Evolutionary conservation across 2,329 filamentous ascomycete genomes (phyloP).

Genomic region (Xylaria polymorpha): DNA sequence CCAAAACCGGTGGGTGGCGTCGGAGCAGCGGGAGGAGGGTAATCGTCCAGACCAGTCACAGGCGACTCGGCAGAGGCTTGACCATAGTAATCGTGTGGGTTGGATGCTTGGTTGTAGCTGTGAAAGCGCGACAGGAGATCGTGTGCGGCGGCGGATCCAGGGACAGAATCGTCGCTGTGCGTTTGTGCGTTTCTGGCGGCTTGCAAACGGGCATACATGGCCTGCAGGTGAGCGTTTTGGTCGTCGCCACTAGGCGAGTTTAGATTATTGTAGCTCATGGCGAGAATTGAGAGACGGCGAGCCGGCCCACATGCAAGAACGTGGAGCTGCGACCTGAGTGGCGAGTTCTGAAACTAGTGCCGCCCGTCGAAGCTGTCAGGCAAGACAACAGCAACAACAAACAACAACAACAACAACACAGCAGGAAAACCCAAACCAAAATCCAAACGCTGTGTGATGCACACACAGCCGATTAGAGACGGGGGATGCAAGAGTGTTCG

Average conservation of each 20-base stretch:
- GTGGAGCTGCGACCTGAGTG: constrained; percentile 29
- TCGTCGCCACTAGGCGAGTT: constrained; percentile 49
- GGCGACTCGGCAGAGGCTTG: constrained; percentile 47
- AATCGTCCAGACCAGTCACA: constrained; percentile 48
- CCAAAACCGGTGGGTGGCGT: constrained; percentile 56
- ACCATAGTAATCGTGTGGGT: constrained; percentile 48
- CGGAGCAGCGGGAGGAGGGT: constrained; percentile 59
- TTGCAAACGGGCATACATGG: constrained; percentile 56
- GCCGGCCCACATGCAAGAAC: constrained; percentile 33
- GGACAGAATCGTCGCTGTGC: constrained; percentile 37
- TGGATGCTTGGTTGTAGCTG: constrained; percentile 47
- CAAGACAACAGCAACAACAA: neutral
- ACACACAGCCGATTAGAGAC: neutral
- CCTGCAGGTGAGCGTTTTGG: constrained; percentile 52
- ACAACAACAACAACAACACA: neutral
- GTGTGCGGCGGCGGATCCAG: constrained; percentile 43
- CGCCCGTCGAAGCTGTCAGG: constrained; percentile 28
- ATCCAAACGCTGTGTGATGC: neutral
- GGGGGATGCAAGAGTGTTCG: neutral
- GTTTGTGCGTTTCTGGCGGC: constrained; percentile 45
- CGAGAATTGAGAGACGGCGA: constrained; percentile 38
- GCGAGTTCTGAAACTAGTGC: constrained; percentile 36
- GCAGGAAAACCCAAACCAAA: neutral
- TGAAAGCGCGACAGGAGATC: constrained; percentile 51
- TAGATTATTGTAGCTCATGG: constrained; percentile 51